phyloP scores from a whole-genome alignment of 2,329 filamentous ascomycete species.

The Colletotrichum australisinense region DNA sequence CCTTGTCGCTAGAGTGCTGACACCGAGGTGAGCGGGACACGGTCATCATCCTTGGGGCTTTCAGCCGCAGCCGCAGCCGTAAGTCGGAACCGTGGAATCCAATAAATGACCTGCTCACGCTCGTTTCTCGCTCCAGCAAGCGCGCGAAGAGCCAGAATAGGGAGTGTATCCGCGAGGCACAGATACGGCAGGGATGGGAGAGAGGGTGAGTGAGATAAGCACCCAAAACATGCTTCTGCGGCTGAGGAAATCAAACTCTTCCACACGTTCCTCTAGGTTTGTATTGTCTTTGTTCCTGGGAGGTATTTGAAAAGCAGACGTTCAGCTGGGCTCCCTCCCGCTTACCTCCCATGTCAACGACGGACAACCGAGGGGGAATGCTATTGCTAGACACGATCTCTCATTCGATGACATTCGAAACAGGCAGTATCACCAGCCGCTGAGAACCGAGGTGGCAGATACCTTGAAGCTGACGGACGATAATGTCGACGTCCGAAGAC shows the following conservation, averaged over 20 bases:
- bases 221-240: not conserved
- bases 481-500: not conserved
- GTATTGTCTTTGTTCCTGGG: not conserved
- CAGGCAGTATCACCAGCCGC: not conserved
- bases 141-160: not conserved
- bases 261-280: not conserved
- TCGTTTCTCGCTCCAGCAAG: not conserved
- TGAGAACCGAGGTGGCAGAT: not conserved
- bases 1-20: constrained; percentile 17
- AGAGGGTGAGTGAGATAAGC: not conserved
- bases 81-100: not conserved
- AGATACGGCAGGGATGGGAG: not conserved
- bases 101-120: not conserved
- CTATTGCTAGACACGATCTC: not conserved
- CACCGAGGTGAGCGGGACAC: constrained; percentile 23
- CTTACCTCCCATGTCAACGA: not conserved
- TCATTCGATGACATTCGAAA: not conserved
- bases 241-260: not conserved
- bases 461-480: not conserved
- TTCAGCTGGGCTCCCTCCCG: not conserved
- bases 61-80: not conserved
- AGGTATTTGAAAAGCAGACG: not conserved
- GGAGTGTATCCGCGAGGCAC: not conserved
- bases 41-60: not conserved
- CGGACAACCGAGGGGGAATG: not conserved